A percentile compares a stretch with the other conserved stretches of the same genome.
phyloP scores from a whole-genome alignment of 352 stramenopile genomes.

The Pelagophyceae sp. region DNA sequence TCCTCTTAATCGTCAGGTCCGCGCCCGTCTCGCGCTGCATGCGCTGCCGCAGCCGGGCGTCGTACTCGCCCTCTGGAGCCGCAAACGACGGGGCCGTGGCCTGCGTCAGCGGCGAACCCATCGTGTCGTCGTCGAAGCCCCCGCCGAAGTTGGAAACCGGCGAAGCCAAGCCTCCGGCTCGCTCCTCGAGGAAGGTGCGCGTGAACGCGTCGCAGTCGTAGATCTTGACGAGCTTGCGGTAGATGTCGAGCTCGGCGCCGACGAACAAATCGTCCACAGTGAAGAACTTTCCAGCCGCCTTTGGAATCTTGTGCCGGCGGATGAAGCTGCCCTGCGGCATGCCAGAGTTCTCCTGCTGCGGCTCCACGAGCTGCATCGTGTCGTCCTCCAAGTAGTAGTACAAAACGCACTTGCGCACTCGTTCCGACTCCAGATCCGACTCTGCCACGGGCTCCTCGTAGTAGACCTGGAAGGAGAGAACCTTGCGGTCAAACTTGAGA shows the following conservation, averaged over 20 bases:
- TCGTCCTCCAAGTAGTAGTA: constrained; percentile 62
- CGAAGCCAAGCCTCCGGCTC: too few species aligned
- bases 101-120: constrained; percentile 44
- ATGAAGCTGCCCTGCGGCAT: constrained; percentile 57
- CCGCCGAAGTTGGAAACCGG: constrained; percentile 48
- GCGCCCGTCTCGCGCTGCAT: constrained; percentile 76
- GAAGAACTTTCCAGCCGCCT: too few species aligned
- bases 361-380: constrained; percentile 56
- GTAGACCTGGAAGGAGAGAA: constrained; percentile 59
- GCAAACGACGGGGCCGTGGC: too few species aligned
- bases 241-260: constrained; percentile 54
- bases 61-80: too few species aligned
- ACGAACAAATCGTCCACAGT: constrained; percentile 42
- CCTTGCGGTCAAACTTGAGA: constrained; percentile 12
- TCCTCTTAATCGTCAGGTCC: constrained; percentile 48
- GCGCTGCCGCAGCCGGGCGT: too few species aligned
- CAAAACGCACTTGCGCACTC: constrained; percentile 50
- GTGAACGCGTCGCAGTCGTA: too few species aligned
- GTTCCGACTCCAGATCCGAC: constrained; percentile 51
- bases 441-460: constrained; percentile 61
- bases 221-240: constrained; percentile 48
- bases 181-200: too few species aligned
- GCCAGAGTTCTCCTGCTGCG: constrained; percentile 55
- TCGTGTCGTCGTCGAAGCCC: constrained; percentile 54
- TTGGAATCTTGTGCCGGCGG: constrained; percentile 44